A percentile compares a stretch with the other conserved stretches of the same genome.
Conservation (phyloP, 345 rosid species). For the Balakata baccata region DNA sequence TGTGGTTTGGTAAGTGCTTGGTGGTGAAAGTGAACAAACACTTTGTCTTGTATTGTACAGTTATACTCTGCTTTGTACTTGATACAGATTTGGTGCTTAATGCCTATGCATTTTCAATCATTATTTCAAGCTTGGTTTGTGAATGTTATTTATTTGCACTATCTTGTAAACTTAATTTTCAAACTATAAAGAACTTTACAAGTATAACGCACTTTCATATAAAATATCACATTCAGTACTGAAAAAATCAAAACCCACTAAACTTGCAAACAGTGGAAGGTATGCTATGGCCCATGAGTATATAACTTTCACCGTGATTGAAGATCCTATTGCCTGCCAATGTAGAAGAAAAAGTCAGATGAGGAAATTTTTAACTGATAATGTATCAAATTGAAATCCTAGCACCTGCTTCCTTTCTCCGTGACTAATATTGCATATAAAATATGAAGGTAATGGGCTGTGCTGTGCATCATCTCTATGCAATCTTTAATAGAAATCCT, state of each 20-base stretch:
- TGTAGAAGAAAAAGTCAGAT: not conserved
- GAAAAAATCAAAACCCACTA: not conserved
- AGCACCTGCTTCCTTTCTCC: not conserved
- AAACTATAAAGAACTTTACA: not conserved
- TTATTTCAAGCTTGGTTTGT: not conserved
- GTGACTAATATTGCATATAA: not conserved
- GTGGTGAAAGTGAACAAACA: not conserved
- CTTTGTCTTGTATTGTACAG: constrained; percentile 18
- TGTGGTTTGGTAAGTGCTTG: constrained; percentile 12
- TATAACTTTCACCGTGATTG: constrained; percentile 4
- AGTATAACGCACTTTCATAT: not conserved
- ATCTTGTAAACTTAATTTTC: not conserved
- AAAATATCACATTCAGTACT: not conserved
- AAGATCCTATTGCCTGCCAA: not conserved
- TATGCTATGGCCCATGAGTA: not conserved
- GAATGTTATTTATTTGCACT: not conserved
- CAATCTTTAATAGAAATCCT: not conserved
- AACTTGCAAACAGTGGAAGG: not conserved
- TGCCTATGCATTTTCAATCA: not conserved
- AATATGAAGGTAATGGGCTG: not conserved
- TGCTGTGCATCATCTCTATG: not conserved
- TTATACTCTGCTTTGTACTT: not conserved
- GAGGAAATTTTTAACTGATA: not conserved
- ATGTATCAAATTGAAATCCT: not conserved
- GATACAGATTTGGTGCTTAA: not conserved